Conservation (phyloP, 2,329 filamentous ascomycete species). For the Penicillium occitanis region DNA sequence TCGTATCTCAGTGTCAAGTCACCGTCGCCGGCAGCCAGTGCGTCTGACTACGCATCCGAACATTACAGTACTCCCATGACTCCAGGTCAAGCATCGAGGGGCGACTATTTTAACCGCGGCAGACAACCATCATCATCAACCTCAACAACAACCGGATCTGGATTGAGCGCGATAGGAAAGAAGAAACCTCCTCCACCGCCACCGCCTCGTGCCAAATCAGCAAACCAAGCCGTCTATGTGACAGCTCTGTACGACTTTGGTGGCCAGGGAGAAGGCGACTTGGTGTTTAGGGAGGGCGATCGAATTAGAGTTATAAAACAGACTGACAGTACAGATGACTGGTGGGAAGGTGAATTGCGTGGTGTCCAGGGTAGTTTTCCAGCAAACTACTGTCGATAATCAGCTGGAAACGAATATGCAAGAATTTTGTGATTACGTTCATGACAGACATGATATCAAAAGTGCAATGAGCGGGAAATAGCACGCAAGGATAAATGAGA, state of each 20-base stretch:
- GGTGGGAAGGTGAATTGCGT: constrained; percentile 78
- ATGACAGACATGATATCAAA: constrained; percentile 5
- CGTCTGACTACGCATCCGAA: constrained; percentile 21
- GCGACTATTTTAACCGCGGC: constrained; percentile 47
- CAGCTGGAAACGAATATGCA: neutral
- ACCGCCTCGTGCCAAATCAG: constrained; percentile 64
- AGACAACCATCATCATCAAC: constrained; percentile 41
- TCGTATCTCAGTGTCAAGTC: constrained; percentile 26
- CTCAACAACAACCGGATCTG: constrained; percentile 29
- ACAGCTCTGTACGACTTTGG: constrained; percentile 74
- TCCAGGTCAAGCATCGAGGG: constrained; percentile 38
- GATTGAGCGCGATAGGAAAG: constrained; percentile 47
- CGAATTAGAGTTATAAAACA: constrained; percentile 74
- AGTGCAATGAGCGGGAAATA: neutral
- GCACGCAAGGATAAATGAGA: neutral
- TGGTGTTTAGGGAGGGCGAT: constrained; percentile 75
- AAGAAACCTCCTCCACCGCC: constrained; percentile 79
- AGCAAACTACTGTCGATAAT: constrained; percentile 71
- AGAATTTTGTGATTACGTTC: neutral
- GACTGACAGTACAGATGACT: constrained; percentile 77
- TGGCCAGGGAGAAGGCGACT: constrained; percentile 67
- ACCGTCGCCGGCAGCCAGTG: constrained; percentile 31
- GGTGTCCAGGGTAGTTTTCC: constrained; percentile 72
- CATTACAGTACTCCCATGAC: constrained; percentile 27
- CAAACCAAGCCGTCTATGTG: constrained; percentile 56